Evolutionary conservation across 805 yeast genomes (phyloP), one percentile per base, ranked within the genome.

Genomic region (Hanseniaspora thailandica): DNA sequence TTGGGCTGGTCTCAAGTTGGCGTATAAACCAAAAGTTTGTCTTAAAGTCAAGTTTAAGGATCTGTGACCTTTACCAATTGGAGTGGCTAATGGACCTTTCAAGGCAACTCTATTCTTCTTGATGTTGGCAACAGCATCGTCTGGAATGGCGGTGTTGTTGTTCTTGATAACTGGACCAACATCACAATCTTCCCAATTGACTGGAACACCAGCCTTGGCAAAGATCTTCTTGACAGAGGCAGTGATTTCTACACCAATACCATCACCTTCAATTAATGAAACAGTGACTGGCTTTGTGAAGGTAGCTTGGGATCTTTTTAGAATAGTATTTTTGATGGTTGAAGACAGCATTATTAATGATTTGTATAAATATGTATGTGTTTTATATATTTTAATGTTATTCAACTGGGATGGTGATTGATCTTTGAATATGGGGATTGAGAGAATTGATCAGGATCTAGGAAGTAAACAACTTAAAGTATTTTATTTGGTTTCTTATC

Each of bases 21-120:
- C 99, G 62, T 88, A 93, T 62, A 93, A 76, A 72, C 84, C 82
- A 76, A 93, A 93, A 51, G 97, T 86, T 75, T 96, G 86, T 78
- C 99, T 87, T 71, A 93, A 77, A 35, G 99, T 90, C 76, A 93
- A 77, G 78, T 93, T 93, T 78, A 93, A 80, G 45, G 97, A 89
- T 66, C 87, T 87, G 76, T 93, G 97, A 67, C 98, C 98, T 74
- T 90, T 90, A 64, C 97, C 98, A 58, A 90, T 89, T 55, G 99
- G 99, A 39, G 99, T 93, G 54, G 97, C 97, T 65, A 93, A 76
- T 30, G 97, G 97, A 61, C 99, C 99, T 76, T 93, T 93, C 66
- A 93, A 78, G 53, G 97, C 99, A 58, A 93, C 90, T 73, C 82
- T 77, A 76, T 90, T 86, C 72, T 78, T 83, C 77, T 87, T 86